Evolutionary conservation across 345 rosid genomes (phyloP).

Genomic region (Eutrema heterophyllum): DNA sequence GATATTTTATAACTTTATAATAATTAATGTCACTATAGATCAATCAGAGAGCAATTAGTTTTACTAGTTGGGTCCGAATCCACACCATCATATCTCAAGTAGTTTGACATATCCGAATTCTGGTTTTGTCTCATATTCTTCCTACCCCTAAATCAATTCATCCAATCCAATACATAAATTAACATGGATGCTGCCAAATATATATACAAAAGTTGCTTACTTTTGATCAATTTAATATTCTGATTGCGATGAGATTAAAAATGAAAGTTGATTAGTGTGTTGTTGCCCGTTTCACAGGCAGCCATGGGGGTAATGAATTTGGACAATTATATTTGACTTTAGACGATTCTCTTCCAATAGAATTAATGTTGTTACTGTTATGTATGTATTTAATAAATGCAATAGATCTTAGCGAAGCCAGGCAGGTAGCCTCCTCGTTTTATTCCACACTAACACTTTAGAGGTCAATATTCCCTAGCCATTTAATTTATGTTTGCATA

Average conservation of each 20-base stretch:
- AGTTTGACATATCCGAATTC: too few species aligned
- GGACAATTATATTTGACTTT: not conserved
- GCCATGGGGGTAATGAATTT: not conserved
- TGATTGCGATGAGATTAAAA: not conserved
- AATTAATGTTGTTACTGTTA: not conserved
- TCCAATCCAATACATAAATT: not conserved
- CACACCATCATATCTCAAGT: too few species aligned
- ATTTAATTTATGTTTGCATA: not conserved
- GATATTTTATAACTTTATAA: not conserved
- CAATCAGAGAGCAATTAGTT: not conserved
- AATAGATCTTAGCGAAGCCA: slow-evolving; percentile 9
- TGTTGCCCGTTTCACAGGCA: not conserved
- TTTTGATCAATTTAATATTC: not conserved
- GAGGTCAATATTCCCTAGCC: not conserved
- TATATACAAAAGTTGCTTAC: not conserved
- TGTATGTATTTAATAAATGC: not conserved
- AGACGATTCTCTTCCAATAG: not conserved
- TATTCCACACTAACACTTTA: slow-evolving; percentile 1
- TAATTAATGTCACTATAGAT: not conserved
- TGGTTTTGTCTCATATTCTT: not conserved
- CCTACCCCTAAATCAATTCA: not conserved
- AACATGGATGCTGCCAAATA: not conserved
- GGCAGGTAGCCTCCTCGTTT: slow-evolving; percentile 11
- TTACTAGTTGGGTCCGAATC: too few species aligned
- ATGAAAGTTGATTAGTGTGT: not conserved